These are phyloP conservation scores for Gillenia trifoliata DNA, from an alignment of 306 rosid species.

Conservation along the genomic window DNA sequence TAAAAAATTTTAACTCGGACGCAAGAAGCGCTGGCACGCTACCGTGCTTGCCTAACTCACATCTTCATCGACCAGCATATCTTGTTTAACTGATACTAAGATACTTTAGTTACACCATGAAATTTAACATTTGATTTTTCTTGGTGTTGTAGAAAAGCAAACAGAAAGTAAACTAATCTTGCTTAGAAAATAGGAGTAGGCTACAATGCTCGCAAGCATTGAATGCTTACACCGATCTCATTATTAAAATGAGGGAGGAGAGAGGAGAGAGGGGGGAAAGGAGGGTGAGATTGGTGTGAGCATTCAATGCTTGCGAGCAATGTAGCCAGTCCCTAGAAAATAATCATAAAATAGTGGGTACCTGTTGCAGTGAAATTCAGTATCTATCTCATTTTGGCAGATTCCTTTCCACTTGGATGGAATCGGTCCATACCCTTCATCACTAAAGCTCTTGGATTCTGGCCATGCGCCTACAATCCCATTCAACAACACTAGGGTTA, in stretches of 20 bases:
- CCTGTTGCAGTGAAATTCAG: conserved; percentile 71
- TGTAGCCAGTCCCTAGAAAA: too few relatives aligned
- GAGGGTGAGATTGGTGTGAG: too few relatives aligned
- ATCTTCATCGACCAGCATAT: background rate
- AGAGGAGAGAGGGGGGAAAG: too few relatives aligned
- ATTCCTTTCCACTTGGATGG: conserved; percentile 84
- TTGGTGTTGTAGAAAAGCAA: background rate
- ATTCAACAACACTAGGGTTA: background rate
- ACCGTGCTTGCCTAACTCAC: too few relatives aligned
- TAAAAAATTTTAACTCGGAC: too few relatives aligned
- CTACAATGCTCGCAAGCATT: too few relatives aligned
- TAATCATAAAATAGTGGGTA: conserved; percentile 2
- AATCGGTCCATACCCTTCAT: conserved; percentile 65
- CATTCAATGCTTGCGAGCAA: too few relatives aligned
- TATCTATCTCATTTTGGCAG: conserved; percentile 48
- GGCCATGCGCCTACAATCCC: conserved; percentile 67
- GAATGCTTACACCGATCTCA: too few relatives aligned
- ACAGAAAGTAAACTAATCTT: background rate
- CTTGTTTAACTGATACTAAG: background rate
- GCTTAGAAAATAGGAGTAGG: background rate
- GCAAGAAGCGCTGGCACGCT: background rate
- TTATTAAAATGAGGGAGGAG: too few relatives aligned
- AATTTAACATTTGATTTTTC: background rate
- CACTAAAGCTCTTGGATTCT: conserved; percentile 72
- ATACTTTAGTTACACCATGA: too few relatives aligned